phyloP scores from a whole-genome alignment of 306 rosid species.

The Sicyos edulis region DNA sequence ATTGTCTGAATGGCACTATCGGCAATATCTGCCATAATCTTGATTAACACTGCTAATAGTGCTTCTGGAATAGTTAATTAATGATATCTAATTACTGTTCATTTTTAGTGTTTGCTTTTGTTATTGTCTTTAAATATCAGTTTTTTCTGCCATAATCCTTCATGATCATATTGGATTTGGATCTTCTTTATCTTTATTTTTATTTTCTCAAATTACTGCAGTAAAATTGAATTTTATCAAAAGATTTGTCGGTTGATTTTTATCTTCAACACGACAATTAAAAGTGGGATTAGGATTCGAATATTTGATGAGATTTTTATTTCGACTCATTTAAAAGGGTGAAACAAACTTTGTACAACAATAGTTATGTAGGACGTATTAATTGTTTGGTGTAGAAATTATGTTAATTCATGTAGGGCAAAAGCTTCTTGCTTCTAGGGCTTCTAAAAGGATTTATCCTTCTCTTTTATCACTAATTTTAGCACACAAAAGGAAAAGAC shows the following conservation, averaged over 20 bases:
- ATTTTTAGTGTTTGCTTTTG: conserved; percentile 15
- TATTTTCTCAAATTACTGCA: background rate
- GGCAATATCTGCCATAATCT: conserved; percentile 18
- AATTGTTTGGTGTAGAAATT: background rate
- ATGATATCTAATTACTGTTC: conserved; percentile 6
- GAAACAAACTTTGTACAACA: background rate
- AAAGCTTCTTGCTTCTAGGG: background rate
- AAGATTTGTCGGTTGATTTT: background rate
- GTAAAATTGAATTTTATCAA: background rate
- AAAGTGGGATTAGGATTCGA: background rate
- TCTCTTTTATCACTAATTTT: background rate
- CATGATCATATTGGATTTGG: background rate
- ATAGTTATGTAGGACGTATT: background rate
- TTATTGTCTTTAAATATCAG: background rate
- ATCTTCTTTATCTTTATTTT: background rate
- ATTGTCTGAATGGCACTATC: conserved; percentile 1
- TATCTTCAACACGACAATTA: background rate
- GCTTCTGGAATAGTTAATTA: conserved; percentile 16
- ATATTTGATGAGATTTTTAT: background rate
- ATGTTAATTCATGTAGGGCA: background rate
- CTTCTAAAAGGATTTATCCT: background rate
- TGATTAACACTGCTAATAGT: conserved; percentile 18
- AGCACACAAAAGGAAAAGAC: background rate
- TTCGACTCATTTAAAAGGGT: background rate
- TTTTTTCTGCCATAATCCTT: background rate